Conservation (phyloP, 2,329 filamentous ascomycete genomes). For the Claviceps fusiformis region DNA sequence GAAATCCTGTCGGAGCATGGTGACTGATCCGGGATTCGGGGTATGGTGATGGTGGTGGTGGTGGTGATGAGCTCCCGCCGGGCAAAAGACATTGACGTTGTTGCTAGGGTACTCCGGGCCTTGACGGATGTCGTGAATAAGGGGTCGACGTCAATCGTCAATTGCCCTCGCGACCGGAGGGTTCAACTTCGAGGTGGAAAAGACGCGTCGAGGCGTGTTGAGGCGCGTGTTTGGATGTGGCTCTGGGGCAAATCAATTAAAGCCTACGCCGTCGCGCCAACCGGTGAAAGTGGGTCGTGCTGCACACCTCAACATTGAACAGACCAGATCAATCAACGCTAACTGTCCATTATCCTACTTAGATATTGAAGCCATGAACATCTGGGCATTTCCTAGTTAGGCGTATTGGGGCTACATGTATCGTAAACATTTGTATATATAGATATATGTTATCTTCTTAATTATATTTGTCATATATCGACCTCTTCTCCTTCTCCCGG, state of each 20-base stretch:
- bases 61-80: neutral
- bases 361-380: too few species aligned
- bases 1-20: slow-evolving; percentile 37
- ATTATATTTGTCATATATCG: too few species aligned
- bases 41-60: neutral
- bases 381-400: too few species aligned
- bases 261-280: neutral
- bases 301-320: too few species aligned
- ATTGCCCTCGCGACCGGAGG: neutral
- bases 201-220: neutral
- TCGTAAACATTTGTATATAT: too few species aligned
- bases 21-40: neutral
- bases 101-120: neutral
- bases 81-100: neutral
- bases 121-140: neutral
- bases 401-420: too few species aligned
- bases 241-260: neutral
- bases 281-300: too few species aligned
- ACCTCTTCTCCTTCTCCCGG: too few species aligned
- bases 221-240: neutral
- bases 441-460: too few species aligned
- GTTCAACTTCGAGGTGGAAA: neutral
- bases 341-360: too few species aligned
- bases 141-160: neutral
- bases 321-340: too few species aligned